These are phyloP conservation scores for Physcomitrellopsis africana DNA, from an alignment of 225 moss, liverwort and hornwort species.

Conservation along the genomic window DNA sequence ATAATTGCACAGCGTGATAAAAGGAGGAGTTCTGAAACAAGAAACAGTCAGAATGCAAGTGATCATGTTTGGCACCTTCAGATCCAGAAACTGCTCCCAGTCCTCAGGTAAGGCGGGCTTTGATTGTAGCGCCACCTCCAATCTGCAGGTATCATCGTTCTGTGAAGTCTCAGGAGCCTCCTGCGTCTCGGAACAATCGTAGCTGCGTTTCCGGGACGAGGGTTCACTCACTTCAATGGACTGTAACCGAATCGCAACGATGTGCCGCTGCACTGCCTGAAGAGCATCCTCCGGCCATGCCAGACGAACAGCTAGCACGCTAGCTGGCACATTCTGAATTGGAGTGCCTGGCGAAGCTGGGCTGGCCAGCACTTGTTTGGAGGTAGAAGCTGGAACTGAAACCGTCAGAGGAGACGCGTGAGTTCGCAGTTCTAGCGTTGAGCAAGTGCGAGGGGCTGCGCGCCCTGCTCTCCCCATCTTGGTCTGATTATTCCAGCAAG, in stretches of 20 bases:
- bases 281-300: conserved; percentile 30
- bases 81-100: conserved; percentile 34
- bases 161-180: conserved; percentile 2
- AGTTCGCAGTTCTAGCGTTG: conserved; percentile 27
- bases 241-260: conserved; percentile 23
- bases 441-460: conserved; percentile 34
- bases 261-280: conserved; percentile 26
- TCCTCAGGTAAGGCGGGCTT: conserved; percentile 33
- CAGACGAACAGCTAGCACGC: conserved; percentile 7
- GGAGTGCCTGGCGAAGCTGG: conserved; percentile 30
- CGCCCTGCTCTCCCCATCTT: conserved; percentile 35
- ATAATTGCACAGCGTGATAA: too few relatives aligned
- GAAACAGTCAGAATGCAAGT: too few relatives aligned
- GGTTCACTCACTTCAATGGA: conserved; percentile 7
- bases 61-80: conserved; percentile 18
- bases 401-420: conserved; percentile 22
- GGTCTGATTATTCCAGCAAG: too few relatives aligned
- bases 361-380: conserved; percentile 1
- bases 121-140: conserved; percentile 31
- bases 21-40: too few relatives aligned
- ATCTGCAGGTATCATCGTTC: background rate
- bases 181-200: background rate
- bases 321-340: conserved; percentile 18
- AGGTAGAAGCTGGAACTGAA: conserved; percentile 8
- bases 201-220: conserved; percentile 17